Evolutionary conservation across 306 rosid genomes (phyloP), one percentile per base, ranked within the genome.

Genomic region (Castanea mollissima): DNA sequence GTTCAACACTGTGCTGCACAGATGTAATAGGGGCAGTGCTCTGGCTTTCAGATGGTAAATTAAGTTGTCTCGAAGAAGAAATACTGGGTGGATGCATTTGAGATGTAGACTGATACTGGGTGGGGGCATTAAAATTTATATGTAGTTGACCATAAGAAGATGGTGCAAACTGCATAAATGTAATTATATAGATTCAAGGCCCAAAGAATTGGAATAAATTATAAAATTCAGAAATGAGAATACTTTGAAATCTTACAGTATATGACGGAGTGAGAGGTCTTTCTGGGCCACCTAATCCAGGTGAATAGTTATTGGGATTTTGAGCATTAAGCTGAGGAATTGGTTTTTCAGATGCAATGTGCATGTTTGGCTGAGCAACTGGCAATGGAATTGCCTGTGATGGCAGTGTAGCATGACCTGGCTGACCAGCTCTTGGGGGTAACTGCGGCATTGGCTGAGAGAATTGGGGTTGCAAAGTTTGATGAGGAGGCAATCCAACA

Each of bases 401-500:
- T 20, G 86, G 89, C 34, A 77, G 77, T 69, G 85, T 79, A 49
- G 81, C 85, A 52, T 86, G 97, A 56, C 86, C 79, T 75, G 78
- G 94, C 78, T 87, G 97, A 69, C 86, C 82, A 79, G 88, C 87
- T 74, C 97, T 86, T 13, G 80, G 85, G 79, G 88, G 97, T 44
- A 94, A 81, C 79, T 88, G 97, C 69, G 85, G 91, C 85, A 86
- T 69, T 55, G 97, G 89, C 76, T 87, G 97, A 74, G 94, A 69
- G 78, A 85, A 92, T 56, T 91, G 94, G 23, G 89, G 85, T 57
- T 79, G 98, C 57, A 78, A 92, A 75, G 85, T 78, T 76, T 87
- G 87, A 71, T 85, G 98, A 57, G 91, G 85, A 81, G 88, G 92
- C 85, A 94, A 74, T 83, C 94, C 91, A 77, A 86, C 94, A 78